Conservation (phyloP, 2,329 filamentous ascomycete genomes). For the Endoconidiophora laricicola region DNA sequence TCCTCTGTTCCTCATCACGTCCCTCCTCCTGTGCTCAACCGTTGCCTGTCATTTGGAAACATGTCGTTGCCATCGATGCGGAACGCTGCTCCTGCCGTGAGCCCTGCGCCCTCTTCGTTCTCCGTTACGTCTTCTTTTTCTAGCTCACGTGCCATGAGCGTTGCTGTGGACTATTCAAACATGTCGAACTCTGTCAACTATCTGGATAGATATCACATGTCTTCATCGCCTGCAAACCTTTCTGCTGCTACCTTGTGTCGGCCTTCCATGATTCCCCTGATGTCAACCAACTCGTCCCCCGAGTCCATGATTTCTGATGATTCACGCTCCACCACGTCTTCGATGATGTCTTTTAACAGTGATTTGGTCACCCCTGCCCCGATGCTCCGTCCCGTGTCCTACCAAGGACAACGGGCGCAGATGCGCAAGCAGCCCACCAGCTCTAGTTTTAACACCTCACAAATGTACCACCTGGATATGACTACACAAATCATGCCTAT, state of each 20-base stretch:
- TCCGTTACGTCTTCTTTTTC: slow-evolving; percentile 44
- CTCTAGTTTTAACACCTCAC: slow-evolving; percentile 37
- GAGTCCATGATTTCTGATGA: slow-evolving; percentile 51
- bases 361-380: neutral
- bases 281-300: slow-evolving; percentile 47
- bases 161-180: slow-evolving; percentile 40
- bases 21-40: slow-evolving; percentile 19
- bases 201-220: slow-evolving; percentile 34
- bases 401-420: slow-evolving; percentile 29
- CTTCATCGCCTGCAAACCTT: slow-evolving; percentile 30
- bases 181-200: slow-evolving; percentile 19
- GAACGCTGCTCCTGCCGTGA: slow-evolving; percentile 34
- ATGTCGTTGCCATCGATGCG: slow-evolving; percentile 32
- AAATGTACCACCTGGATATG: slow-evolving; percentile 30
- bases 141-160: slow-evolving; percentile 40
- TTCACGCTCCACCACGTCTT: slow-evolving; percentile 44
- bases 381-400: slow-evolving; percentile 38
- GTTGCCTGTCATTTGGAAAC: slow-evolving; percentile 21
- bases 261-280: slow-evolving; percentile 29
- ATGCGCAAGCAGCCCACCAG: slow-evolving; percentile 38
- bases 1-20: slow-evolving; percentile 2
- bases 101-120: slow-evolving; percentile 37
- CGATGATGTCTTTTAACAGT: slow-evolving; percentile 28
- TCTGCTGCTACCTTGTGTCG: slow-evolving; percentile 23
- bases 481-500: neutral